These are phyloP conservation scores for Fusarium graminum DNA, from an alignment of 2,329 filamentous ascomycete species.

Conservation along the genomic window DNA sequence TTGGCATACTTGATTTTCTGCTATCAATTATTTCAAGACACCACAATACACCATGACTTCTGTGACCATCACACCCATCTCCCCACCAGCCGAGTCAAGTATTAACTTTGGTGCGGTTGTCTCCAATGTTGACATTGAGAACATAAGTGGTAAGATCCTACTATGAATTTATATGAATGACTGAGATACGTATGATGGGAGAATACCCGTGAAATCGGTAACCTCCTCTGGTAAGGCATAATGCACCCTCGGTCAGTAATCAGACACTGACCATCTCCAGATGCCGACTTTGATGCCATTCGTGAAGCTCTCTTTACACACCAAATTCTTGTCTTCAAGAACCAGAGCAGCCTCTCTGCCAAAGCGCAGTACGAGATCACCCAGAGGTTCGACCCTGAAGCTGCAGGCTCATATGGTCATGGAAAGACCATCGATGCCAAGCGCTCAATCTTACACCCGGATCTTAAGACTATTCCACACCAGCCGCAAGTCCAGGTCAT, in stretches of 20 bases:
- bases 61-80: slow-evolving; percentile 56
- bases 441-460: slow-evolving; percentile 78
- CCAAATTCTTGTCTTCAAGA: slow-evolving; percentile 78
- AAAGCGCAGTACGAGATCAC: slow-evolving; percentile 81
- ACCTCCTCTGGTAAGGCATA: slow-evolving; percentile 66
- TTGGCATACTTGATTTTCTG: neutral
- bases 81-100: slow-evolving; percentile 53
- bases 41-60: slow-evolving; percentile 41
- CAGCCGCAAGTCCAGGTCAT: slow-evolving; percentile 83
- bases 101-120: slow-evolving; percentile 73
- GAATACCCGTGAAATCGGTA: slow-evolving; percentile 72
- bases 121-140: slow-evolving; percentile 70
- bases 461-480: slow-evolving; percentile 83
- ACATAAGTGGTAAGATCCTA: slow-evolving; percentile 67
- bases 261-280: slow-evolving; percentile 54
- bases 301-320: slow-evolving; percentile 74
- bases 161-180: slow-evolving; percentile 1
- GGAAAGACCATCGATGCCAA: slow-evolving; percentile 78
- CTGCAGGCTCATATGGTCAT: slow-evolving; percentile 76
- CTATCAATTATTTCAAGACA: no score
- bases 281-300: slow-evolving; percentile 74
- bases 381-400: slow-evolving; percentile 76
- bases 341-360: slow-evolving; percentile 73
- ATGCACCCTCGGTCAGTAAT: neutral
- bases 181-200: slow-evolving; percentile 52